Percentiles rank a stretch among this genome's conserved stretches.
These are phyloP conservation scores for Pseudocercospora fuligena DNA, from an alignment of 2,329 filamentous ascomycete genomes.

Conservation along the genomic window DNA sequence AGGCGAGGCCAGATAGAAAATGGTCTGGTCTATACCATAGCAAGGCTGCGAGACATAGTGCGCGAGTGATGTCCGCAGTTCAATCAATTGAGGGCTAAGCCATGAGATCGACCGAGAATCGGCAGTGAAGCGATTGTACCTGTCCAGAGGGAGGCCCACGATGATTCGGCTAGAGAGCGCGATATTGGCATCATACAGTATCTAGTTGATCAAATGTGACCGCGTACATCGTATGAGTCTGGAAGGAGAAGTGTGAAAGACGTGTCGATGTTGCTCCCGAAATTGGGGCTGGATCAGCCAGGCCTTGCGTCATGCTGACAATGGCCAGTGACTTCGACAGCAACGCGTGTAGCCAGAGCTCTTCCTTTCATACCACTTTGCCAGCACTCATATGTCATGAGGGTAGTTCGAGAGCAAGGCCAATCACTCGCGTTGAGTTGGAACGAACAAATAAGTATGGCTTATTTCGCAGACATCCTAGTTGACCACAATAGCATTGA, in stretches of 20 bases:
- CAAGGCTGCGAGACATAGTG: background rate
- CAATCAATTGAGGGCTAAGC: no score
- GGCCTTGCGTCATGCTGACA: background rate
- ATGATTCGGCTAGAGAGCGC: no score
- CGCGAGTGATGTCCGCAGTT: background rate
- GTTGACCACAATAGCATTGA: background rate
- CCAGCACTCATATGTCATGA: background rate
- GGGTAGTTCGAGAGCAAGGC: background rate
- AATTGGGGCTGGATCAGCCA: background rate
- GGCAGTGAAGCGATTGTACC: no score
- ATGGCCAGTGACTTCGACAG: background rate
- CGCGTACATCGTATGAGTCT: background rate
- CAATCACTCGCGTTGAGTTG: background rate
- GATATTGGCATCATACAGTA: no score
- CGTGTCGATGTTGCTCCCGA: background rate
- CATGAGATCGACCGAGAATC: no score
- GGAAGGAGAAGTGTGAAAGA: background rate
- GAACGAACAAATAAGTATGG: background rate
- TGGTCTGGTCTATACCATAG: background rate
- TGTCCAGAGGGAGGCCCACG: no score
- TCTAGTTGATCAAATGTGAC: background rate
- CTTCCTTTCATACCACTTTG: no score
- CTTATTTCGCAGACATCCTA: background rate
- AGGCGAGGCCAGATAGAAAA: background rate
- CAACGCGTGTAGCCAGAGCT: background rate